Conservation (phyloP, 768 basidiomycete genomes). For the Paxillus rubicundulus region DNA sequence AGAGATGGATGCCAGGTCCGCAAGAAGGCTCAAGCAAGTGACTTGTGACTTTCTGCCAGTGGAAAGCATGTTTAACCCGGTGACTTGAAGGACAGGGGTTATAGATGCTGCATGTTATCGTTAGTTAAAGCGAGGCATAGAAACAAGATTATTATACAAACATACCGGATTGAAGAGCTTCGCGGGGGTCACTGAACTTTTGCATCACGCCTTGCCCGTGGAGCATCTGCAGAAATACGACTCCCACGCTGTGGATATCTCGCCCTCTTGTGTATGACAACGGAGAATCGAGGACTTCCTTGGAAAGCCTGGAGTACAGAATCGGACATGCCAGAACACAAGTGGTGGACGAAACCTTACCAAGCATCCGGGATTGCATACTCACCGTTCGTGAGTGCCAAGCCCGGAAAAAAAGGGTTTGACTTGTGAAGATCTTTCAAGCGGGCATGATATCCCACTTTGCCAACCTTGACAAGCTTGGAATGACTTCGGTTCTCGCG, state of each 20-base stretch:
- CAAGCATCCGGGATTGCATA: slow-evolving; percentile 30
- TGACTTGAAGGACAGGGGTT: slow-evolving; percentile 49
- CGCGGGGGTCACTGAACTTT: slow-evolving; percentile 51
- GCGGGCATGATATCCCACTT: slow-evolving; percentile 66
- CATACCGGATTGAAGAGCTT: slow-evolving; percentile 56
- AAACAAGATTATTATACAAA: slow-evolving; percentile 16
- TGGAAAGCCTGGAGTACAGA: slow-evolving; percentile 54
- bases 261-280: slow-evolving; percentile 73
- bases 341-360: slow-evolving; percentile 5
- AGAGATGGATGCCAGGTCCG: slow-evolving; percentile 50
- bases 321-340: not conserved
- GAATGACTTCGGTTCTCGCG: slow-evolving; percentile 49
- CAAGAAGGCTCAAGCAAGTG: slow-evolving; percentile 56
- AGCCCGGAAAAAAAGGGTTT: slow-evolving; percentile 59
- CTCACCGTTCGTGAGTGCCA: slow-evolving; percentile 16
- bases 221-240: slow-evolving; percentile 83
- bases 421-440: slow-evolving; percentile 82
- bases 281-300: slow-evolving; percentile 76
- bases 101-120: slow-evolving; percentile 43
- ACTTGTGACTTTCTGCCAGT: slow-evolving; percentile 53
- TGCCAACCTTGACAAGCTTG: slow-evolving; percentile 72
- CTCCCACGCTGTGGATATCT: slow-evolving; percentile 80
- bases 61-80: slow-evolving; percentile 59
- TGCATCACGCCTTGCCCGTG: slow-evolving; percentile 67
- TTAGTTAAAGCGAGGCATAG: not conserved